Conservation (phyloP, 192 early-diverging fungal genomes). For the Thamnidium elegans region DNA sequence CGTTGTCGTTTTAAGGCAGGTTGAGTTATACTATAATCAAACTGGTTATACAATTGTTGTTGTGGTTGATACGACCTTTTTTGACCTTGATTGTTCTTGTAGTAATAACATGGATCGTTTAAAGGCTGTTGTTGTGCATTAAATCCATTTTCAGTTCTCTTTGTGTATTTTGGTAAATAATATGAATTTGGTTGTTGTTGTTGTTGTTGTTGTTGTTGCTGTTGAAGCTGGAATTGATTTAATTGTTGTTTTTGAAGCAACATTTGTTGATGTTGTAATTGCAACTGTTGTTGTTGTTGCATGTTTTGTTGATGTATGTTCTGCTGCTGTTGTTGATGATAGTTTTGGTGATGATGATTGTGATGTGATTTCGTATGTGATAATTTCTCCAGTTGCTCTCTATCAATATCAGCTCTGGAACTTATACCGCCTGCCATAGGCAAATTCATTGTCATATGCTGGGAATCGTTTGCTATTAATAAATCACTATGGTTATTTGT, state of each 20-base stretch:
- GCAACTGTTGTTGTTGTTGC: constrained; percentile 3
- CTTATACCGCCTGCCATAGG: background rate
- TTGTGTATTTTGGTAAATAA: background rate
- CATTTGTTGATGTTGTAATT: constrained; percentile 4
- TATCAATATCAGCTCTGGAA: constrained; percentile 4
- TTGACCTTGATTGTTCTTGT: too few species aligned
- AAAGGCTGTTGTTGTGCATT: background rate
- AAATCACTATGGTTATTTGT: background rate
- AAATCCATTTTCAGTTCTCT: background rate
- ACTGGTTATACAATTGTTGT: too few species aligned
- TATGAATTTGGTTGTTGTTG: background rate
- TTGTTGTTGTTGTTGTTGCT: background rate
- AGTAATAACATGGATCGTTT: background rate
- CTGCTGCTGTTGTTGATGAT: too few species aligned
- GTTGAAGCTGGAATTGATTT: background rate
- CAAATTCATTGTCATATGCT: background rate
- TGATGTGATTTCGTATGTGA: background rate
- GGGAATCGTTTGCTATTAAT: background rate
- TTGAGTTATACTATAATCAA: too few species aligned
- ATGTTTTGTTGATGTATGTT: background rate
- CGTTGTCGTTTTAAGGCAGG: too few species aligned
- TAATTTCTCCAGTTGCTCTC: constrained; percentile 7
- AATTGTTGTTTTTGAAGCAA: background rate
- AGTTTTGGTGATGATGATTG: background rate
- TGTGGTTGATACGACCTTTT: too few species aligned